Evolutionary conservation across 441 rosid species (phyloP).

Genomic region (Corymbia calophylla): DNA sequence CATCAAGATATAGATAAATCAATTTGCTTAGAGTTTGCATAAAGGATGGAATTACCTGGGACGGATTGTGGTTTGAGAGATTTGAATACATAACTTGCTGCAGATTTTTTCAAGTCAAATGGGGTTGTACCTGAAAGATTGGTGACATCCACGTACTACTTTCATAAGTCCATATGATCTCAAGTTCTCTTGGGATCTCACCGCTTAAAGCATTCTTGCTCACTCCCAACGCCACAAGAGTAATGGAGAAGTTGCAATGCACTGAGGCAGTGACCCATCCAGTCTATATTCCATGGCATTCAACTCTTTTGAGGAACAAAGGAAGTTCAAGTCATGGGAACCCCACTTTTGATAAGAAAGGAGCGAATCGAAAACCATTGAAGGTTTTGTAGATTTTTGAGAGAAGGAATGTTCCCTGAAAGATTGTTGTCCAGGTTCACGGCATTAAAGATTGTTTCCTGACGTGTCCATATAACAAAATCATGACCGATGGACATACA

Average conservation of each 20-base stretch:
- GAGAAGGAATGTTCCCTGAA: no score
- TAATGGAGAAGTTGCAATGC: no score
- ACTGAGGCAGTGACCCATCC: no score
- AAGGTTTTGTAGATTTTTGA: no score
- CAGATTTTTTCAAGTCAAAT: background rate
- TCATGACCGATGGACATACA: background rate
- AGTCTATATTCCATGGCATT: no score
- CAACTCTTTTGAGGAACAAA: no score
- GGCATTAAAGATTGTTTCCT: background rate
- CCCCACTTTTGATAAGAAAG: no score
- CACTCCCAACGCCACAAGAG: no score
- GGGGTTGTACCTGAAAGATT: background rate
- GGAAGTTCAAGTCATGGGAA: no score
- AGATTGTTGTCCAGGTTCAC: no score
- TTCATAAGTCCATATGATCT: background rate
- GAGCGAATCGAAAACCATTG: no score
- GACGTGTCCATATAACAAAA: background rate
- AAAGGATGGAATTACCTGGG: background rate
- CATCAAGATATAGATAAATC: background rate
- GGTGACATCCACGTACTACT: background rate
- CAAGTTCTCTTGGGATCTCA: background rate
- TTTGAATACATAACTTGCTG: background rate
- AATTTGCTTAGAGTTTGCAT: background rate
- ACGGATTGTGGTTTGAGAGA: background rate
- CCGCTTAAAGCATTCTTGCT: background rate